Evolutionary conservation across 2,329 filamentous ascomycete species (phyloP), one percentile per base, ranked within the genome.

Genomic region (Furcasterigmium furcatum): DNA sequence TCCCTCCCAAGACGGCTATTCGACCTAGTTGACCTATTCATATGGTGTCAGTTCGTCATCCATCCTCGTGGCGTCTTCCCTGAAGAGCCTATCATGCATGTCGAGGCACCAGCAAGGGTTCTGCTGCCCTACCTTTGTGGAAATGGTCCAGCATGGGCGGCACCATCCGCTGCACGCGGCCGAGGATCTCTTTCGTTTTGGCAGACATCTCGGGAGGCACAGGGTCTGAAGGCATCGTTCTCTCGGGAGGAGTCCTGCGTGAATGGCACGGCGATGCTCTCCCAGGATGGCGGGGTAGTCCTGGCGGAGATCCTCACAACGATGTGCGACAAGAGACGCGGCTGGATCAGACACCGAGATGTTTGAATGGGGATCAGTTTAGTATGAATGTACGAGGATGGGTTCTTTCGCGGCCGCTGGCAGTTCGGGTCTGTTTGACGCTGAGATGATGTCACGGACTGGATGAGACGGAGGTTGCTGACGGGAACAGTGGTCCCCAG

Each of bases 61-160:
- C 8, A 14, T 16, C 21, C 22, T n/a, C n/a, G n/a, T n/a, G n/a
- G n/a, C n/a, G n/a, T n/a, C n/a, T n/a, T n/a, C n/a, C n/a, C n/a
- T n/a, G n/a, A n/a, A n/a, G n/a, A n/a, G n/a, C n/a, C n/a, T n/a
- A n/a, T n/a, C n/a, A n/a, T n/a, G n/a, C n/a, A n/a, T n/a, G n/a
- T n/a, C n/a, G n/a, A n/a, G n/a, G 36, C 18, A 22, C 19, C 5
- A 19, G 20, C 22, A 20, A 21, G 35, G 20, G 35, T 46, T 29
- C 38, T 41, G n/a, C n/a, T n/a, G n/a, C n/a, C n/a, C n/a, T 62
- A 90, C 92, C 94, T 77, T 99, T 99, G 70, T 97, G 94, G 63
- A 97, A 97, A 61, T 82, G 88, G 63, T 94, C 88, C 44, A 96
- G 79, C 89, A 99, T 89, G 10, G 94, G 94, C 53, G 94, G 94